A percentile compares a stretch with the other conserved stretches of the same genome.
Conservation (phyloP, 2,329 filamentous ascomycete species). For the Microdochium paspali region DNA sequence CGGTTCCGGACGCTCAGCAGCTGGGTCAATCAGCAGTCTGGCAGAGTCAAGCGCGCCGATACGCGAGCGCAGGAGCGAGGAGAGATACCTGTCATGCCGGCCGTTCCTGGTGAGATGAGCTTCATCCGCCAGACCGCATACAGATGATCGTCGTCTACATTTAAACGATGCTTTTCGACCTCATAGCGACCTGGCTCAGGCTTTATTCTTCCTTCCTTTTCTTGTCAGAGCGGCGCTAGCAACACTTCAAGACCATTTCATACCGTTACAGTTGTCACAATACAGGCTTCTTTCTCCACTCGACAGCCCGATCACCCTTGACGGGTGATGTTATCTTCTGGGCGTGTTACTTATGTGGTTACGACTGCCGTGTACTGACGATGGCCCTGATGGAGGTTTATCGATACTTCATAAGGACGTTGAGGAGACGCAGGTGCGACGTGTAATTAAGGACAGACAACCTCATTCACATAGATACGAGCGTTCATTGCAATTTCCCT, state of each 20-base stretch:
- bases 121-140: conserved; percentile 12
- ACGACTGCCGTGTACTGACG: neutral
- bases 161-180: neutral
- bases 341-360: neutral
- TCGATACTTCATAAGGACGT: too few relatives aligned
- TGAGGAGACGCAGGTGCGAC: neutral
- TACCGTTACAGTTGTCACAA: neutral
- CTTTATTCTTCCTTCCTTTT: neutral
- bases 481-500: neutral
- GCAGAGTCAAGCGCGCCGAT: conserved; percentile 38
- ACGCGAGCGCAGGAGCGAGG: conserved; percentile 22
- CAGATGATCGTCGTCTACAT: conserved; percentile 5
- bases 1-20: conserved; percentile 50
- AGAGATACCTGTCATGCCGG: conserved; percentile 15
- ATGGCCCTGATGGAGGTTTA: too few relatives aligned
- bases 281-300: neutral
- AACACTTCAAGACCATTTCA: neutral
- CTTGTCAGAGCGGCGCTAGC: neutral
- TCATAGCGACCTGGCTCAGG: neutral
- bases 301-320: neutral
- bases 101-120: conserved; percentile 12
- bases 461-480: neutral
- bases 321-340: neutral
- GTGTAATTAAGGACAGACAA: neutral
- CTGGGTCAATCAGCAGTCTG: conserved; percentile 57